Conservation (phyloP, 2,329 filamentous ascomycete species). For the Dryadomyces quercivorus region DNA sequence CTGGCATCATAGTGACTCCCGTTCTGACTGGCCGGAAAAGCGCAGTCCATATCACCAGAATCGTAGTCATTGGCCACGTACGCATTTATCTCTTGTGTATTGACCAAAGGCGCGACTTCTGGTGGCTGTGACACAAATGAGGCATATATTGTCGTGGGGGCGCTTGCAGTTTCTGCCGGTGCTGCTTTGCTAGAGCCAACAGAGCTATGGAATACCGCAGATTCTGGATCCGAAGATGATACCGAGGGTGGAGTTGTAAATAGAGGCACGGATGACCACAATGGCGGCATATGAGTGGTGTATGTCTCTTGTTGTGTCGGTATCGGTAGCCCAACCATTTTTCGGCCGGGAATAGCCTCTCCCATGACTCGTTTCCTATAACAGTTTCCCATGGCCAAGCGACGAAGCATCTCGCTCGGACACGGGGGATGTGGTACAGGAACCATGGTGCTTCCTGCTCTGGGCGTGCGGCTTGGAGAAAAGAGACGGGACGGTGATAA, state of each 20-base stretch:
- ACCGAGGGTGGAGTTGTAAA: not conserved
- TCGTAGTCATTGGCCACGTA: constrained; percentile 10
- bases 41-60: constrained; percentile 31
- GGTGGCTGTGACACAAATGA: not conserved
- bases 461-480: not conserved
- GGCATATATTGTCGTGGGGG: not conserved
- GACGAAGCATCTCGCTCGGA: constrained; percentile 37
- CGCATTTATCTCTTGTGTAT: not conserved
- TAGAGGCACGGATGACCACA: no score
- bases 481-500: not conserved
- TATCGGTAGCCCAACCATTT: not conserved
- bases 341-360: constrained; percentile 10
- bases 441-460: not conserved
- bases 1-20: constrained; percentile 29
- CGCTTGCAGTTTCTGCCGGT: not conserved
- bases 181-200: not conserved
- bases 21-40: constrained; percentile 34
- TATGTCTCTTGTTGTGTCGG: not conserved
- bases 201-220: not conserved
- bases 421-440: constrained; percentile 1
- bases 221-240: not conserved
- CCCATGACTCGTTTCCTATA: constrained; percentile 34
- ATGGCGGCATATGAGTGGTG: not conserved
- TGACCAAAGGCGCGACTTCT: no score
- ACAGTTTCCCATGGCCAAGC: constrained; percentile 54